These are phyloP conservation scores for Quercus wislizeni DNA, from an alignment of 306 rosid species.

Conservation along the genomic window DNA sequence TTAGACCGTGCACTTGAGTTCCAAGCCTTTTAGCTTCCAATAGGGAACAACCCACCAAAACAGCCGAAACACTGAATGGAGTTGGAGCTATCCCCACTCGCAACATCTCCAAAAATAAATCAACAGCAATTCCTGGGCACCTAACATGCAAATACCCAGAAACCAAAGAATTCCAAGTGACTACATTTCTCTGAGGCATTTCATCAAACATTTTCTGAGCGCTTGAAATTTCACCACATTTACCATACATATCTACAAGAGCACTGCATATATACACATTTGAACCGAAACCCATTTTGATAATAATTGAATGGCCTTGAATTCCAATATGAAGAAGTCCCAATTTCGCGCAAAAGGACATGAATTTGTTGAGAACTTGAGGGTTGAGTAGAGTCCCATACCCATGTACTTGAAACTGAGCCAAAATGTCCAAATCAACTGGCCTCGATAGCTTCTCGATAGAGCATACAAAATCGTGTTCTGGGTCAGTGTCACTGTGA, in stretches of 20 bases:
- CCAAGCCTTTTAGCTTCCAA: conserved; percentile 36
- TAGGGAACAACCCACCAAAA: conserved; percentile 40
- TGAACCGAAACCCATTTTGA: conserved; percentile 38
- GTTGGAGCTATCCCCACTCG: conserved; percentile 32
- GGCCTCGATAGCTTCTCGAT: not conserved
- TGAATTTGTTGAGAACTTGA: conserved; percentile 23
- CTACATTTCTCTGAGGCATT: conserved; percentile 32
- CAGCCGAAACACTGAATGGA: conserved; percentile 35
- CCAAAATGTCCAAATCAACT: not conserved
- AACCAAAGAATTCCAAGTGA: conserved; percentile 7
- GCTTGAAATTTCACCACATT: conserved; percentile 16
- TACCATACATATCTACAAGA: conserved; percentile 28
- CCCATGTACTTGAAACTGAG: conserved; percentile 13
- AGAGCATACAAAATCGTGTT: not conserved
- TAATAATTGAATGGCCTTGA: conserved; percentile 22
- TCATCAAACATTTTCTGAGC: conserved; percentile 43
- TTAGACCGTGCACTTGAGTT: conserved; percentile 41
- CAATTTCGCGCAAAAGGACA: conserved; percentile 23
- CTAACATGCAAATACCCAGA: no score
- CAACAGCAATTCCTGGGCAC: no score
- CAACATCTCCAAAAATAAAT: no score
- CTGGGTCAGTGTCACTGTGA: not conserved
- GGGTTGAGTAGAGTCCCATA: conserved; percentile 27
- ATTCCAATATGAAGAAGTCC: not conserved
- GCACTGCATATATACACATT: conserved; percentile 31